phyloP scores from a whole-genome alignment of 371 early-diverging fungal genomes.

The Fennellomyces sp. region DNA sequence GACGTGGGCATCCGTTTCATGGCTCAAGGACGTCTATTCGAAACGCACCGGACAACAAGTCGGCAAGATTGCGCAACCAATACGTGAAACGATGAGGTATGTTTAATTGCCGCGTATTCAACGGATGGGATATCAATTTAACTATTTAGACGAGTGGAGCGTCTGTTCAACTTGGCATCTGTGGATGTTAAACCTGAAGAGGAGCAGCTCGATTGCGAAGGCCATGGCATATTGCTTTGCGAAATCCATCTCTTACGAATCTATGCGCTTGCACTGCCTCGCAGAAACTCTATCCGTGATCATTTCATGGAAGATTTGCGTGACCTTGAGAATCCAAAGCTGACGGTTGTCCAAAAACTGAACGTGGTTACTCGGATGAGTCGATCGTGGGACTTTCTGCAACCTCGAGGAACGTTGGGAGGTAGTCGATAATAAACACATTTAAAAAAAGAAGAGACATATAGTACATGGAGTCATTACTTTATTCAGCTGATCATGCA shows the following conservation, averaged over 20 bases:
- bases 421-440: background rate
- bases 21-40: constrained; percentile 46
- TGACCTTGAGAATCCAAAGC: constrained; percentile 67
- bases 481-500: too few relatives aligned
- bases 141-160: constrained; percentile 48
- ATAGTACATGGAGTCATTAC: too few relatives aligned
- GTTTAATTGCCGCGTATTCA: background rate
- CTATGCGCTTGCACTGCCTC: constrained; percentile 53
- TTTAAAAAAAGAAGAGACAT: background rate
- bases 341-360: constrained; percentile 63
- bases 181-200: constrained; percentile 12
- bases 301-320: constrained; percentile 73
- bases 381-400: constrained; percentile 53
- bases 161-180: constrained; percentile 36
- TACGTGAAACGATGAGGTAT: constrained; percentile 46
- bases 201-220: constrained; percentile 56
- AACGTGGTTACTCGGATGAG: constrained; percentile 68
- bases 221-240: constrained; percentile 75
- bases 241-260: constrained; percentile 66
- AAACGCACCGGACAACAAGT: constrained; percentile 33
- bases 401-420: background rate
- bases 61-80: constrained; percentile 33
- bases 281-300: constrained; percentile 55
- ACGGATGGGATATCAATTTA: background rate
- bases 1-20: constrained; percentile 53